Conservation (phyloP, 148 eudicot species). For the Talinum fruticosum region DNA sequence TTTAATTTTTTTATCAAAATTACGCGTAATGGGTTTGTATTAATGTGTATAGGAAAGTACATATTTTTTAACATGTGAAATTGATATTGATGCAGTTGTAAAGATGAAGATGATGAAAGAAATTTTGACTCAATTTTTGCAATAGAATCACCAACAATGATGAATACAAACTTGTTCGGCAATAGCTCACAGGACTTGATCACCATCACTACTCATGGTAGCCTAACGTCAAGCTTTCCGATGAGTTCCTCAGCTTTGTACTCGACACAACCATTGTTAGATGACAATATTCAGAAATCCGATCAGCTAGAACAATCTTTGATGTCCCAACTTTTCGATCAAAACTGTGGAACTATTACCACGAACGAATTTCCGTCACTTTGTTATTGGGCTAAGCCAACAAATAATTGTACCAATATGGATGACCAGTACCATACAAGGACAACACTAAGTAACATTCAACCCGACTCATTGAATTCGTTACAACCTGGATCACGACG, state of each 20-base stretch:
- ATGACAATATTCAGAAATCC: constrained; percentile 26
- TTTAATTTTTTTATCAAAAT: neutral
- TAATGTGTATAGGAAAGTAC: neutral
- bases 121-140: constrained; percentile 31
- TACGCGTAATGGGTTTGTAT: neutral
- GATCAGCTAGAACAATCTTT: constrained; percentile 19
- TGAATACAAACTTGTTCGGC: constrained; percentile 5
- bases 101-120: constrained; percentile 31
- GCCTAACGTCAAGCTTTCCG: constrained; percentile 25
- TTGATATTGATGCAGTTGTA: constrained; percentile 27
- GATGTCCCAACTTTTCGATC: constrained; percentile 21
- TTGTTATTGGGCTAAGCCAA: constrained; percentile 10
- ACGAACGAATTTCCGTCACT: constrained; percentile 1
- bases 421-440: neutral
- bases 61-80: neutral
- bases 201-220: constrained; percentile 22
- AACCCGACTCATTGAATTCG: constrained; percentile 31
- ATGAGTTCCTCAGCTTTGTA: constrained; percentile 39
- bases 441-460: constrained; percentile 20
- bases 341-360: neutral
- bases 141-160: constrained; percentile 3
- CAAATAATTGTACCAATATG: neutral
- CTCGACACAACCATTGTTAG: constrained; percentile 50
- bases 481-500: constrained; percentile 26
- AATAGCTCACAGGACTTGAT: constrained; percentile 25